phyloP scores from a whole-genome alignment of 768 basidiomycete genomes.

The Neoboletus subvelutipes region DNA sequence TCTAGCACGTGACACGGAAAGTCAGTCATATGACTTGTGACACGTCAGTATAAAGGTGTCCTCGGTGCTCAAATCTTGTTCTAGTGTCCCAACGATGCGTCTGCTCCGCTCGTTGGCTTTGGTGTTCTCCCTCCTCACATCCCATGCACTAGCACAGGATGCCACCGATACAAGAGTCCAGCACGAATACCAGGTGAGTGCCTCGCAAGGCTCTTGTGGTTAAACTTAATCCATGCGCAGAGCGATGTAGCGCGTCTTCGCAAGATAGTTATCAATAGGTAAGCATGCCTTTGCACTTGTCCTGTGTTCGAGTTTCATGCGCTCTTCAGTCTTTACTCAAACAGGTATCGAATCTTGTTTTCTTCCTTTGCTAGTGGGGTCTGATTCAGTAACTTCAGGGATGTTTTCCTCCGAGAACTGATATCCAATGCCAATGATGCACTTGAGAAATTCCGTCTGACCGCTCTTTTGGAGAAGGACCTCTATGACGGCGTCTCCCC shows the following conservation, averaged over 20 bases:
- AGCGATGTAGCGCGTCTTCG: conserved; percentile 92
- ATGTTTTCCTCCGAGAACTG: conserved; percentile 86
- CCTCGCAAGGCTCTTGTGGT: neutral
- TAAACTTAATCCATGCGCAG: conserved; percentile 38
- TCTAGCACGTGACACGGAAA: conserved; percentile 23
- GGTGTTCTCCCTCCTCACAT: conserved; percentile 44
- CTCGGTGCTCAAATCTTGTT: neutral
- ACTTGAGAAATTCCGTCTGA: conserved; percentile 88
- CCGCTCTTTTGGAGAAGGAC: conserved; percentile 72
- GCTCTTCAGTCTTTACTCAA: conserved; percentile 70
- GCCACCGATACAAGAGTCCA: conserved; percentile 48
- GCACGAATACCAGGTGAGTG: conserved; percentile 67
- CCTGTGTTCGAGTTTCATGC: conserved; percentile 8
- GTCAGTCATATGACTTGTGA: conserved; percentile 38
- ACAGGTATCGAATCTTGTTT: conserved; percentile 48
- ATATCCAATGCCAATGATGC: conserved; percentile 97
- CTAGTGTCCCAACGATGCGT: conserved; percentile 48
- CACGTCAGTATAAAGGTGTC: conserved; percentile 43
- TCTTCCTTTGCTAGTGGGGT: neutral
- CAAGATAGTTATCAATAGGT: conserved; percentile 92
- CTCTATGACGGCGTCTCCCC: conserved; percentile 67
- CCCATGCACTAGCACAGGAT: conserved; percentile 51
- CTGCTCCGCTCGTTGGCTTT: conserved; percentile 51
- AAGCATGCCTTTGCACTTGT: conserved; percentile 11
- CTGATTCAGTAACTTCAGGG: conserved; percentile 41